phyloP scores from a whole-genome alignment of 208 protist genomes.

The Giardia duodenalis region DNA sequence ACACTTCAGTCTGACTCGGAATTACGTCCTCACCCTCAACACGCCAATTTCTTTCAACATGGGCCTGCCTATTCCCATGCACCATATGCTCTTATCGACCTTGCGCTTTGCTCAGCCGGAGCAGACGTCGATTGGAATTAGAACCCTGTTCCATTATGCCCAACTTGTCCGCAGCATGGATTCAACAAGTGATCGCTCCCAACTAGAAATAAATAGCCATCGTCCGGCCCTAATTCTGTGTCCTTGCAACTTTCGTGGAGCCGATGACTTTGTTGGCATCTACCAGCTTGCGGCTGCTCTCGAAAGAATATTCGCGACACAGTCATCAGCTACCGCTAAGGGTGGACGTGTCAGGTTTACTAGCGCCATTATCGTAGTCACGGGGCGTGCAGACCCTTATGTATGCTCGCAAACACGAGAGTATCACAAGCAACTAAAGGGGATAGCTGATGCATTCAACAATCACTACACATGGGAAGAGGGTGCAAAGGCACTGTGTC shows the following conservation, averaged over 20 bases:
- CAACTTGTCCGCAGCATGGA: neutral
- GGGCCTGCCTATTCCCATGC: neutral
- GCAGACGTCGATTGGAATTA: neutral
- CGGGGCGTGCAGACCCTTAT: neutral
- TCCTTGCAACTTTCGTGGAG: neutral
- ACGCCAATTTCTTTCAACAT: neutral
- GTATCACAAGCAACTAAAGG: neutral
- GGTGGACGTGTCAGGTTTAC: neutral
- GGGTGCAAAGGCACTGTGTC: too few relatives aligned
- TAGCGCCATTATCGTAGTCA: neutral
- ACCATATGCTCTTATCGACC: neutral
- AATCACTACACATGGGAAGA: too few relatives aligned
- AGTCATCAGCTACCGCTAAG: too few relatives aligned
- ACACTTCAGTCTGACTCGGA: neutral
- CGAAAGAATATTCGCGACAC: neutral
- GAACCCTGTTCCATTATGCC: neutral
- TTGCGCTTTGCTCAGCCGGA: neutral
- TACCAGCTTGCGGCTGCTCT: neutral
- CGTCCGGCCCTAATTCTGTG: neutral
- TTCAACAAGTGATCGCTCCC: too few relatives aligned
- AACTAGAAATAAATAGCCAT: neutral
- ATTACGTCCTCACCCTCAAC: neutral
- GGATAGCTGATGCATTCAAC: too few relatives aligned
- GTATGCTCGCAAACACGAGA: neutral
- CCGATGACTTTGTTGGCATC: neutral